phyloP scores from a whole-genome alignment of 768 basidiomycete species.

The Fomitopsis serialis region DNA sequence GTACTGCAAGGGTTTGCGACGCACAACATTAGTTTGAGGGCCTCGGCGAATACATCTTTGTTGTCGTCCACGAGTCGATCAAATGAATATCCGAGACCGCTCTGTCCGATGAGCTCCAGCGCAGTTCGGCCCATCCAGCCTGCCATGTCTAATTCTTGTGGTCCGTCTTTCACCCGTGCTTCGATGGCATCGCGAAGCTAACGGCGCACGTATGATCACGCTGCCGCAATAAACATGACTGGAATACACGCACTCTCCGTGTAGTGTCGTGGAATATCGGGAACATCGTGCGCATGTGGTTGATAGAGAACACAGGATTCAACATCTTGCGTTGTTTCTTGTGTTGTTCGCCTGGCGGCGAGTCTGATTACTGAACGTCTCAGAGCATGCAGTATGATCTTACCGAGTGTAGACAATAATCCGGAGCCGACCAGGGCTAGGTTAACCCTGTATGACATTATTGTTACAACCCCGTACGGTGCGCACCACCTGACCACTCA shows the following conservation, averaged over 20 bases:
- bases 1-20: slow-evolving; percentile 11
- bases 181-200: slow-evolving; percentile 9
- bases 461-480: too few relatives aligned
- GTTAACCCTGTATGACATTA: slow-evolving; percentile 6
- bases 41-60: slow-evolving; percentile 9
- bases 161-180: background rate
- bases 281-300: slow-evolving; percentile 19
- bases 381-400: too few relatives aligned
- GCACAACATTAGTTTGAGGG: slow-evolving; percentile 15
- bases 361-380: too few relatives aligned
- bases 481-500: background rate
- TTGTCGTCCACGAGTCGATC: slow-evolving; percentile 10
- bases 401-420: slow-evolving; percentile 19
- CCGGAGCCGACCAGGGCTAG: slow-evolving; percentile 16
- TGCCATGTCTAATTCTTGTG: slow-evolving; percentile 10
- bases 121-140: slow-evolving; percentile 15
- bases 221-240: too few relatives aligned
- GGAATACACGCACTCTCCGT: slow-evolving; percentile 11
- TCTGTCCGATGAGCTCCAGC: slow-evolving; percentile 15
- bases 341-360: slow-evolving; percentile 27
- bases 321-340: slow-evolving; percentile 25
- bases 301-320: slow-evolving; percentile 24
- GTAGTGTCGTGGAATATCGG: slow-evolving; percentile 20
- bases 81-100: slow-evolving; percentile 13
- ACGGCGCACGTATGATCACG: too few relatives aligned